These are phyloP conservation scores for Solanum arcanum DNA, from an alignment of 257 asterid species.

Conservation along the genomic window DNA sequence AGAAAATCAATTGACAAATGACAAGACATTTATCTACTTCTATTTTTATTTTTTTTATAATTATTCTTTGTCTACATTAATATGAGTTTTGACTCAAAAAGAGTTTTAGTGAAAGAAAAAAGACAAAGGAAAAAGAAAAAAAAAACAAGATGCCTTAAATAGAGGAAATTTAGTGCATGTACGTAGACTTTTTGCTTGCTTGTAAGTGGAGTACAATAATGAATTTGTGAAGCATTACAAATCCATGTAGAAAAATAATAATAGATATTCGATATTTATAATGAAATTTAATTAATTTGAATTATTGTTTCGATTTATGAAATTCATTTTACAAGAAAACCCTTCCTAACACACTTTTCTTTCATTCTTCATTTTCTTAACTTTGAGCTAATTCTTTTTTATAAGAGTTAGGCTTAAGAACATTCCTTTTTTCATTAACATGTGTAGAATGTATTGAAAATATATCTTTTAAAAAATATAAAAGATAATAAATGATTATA, in stretches of 20 bases:
- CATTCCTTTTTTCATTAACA: background rate
- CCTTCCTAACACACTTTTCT: too few relatives aligned
- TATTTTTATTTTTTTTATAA: background rate
- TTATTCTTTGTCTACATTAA: background rate
- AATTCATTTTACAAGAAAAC: too few relatives aligned
- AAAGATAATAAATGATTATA: too few relatives aligned
- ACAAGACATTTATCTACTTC: background rate
- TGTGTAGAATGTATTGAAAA: background rate
- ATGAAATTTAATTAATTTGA: too few relatives aligned
- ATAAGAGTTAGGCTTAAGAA: background rate
- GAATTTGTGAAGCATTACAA: background rate
- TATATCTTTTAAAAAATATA: too few relatives aligned
- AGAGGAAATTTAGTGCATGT: background rate
- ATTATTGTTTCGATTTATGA: too few relatives aligned
- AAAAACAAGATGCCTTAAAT: background rate
- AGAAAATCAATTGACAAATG: background rate
- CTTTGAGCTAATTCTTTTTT: too few relatives aligned
- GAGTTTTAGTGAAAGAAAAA: background rate
- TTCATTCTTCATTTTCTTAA: too few relatives aligned
- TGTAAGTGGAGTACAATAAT: background rate
- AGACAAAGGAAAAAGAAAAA: background rate
- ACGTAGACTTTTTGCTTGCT: background rate
- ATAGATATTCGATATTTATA: too few relatives aligned
- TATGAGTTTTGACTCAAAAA: background rate
- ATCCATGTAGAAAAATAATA: background rate